Conservation (phyloP, 805 yeast genomes). For the Sugiyamaella mastotermitis region DNA sequence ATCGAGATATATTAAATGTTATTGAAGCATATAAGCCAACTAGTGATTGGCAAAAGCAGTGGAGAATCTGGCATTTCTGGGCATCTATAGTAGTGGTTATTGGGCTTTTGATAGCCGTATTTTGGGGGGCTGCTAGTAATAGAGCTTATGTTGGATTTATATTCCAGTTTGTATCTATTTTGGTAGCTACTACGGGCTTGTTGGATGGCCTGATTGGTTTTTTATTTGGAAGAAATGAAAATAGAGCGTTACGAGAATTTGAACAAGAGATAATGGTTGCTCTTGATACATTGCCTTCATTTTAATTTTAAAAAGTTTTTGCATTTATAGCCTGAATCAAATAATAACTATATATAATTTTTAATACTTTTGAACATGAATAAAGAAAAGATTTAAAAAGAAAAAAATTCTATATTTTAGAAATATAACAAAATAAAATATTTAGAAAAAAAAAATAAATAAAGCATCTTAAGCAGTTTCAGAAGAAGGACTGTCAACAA, state of each 20-base stretch:
- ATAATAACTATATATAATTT: no score
- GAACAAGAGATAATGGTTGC: constrained; percentile 52
- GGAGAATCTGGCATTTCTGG: constrained; percentile 64
- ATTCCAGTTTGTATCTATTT: constrained; percentile 49
- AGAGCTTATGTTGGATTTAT: constrained; percentile 63
- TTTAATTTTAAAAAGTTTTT: no score
- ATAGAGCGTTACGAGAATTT: constrained; percentile 71
- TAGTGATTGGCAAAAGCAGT: constrained; percentile 49
- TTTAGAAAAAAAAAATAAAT: no score
- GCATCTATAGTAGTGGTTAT: constrained; percentile 47
- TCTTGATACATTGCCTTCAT: neutral
- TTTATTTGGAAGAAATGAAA: constrained; percentile 75
- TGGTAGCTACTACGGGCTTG: constrained; percentile 59
- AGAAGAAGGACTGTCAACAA: constrained; percentile 10
- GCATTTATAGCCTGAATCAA: no score
- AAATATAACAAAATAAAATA: no score
- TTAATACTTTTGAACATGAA: no score
- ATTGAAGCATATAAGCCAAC: constrained; percentile 47
- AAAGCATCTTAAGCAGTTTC: no score
- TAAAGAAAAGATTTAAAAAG: no score
- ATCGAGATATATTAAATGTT: constrained; percentile 44
- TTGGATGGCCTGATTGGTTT: constrained; percentile 73
- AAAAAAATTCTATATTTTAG: no score
- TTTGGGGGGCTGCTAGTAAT: constrained; percentile 50
- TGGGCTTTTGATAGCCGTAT: constrained; percentile 48